Conservation (phyloP, 2,329 filamentous ascomycete species). For the Tolypocladium inflatum region DNA sequence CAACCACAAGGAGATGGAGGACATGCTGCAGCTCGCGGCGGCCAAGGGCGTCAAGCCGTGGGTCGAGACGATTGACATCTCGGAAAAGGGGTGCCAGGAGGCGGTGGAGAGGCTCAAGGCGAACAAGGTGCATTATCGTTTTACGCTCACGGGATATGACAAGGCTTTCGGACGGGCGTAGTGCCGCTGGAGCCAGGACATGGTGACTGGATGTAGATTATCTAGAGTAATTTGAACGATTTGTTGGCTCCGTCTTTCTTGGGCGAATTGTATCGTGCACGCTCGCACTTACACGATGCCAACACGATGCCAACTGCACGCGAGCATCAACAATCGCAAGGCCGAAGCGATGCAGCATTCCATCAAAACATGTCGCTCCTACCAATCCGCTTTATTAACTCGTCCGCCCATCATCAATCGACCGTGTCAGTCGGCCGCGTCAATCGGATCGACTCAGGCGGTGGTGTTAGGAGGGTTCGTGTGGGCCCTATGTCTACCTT, state of each 20-base stretch:
- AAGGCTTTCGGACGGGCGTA: slow-evolving; percentile 41
- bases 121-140: slow-evolving; percentile 63
- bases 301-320: background rate
- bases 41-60: slow-evolving; percentile 45
- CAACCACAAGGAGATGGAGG: slow-evolving; percentile 48
- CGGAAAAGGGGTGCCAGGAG: slow-evolving; percentile 58
- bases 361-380: too few relatives aligned
- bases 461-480: background rate
- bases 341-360: too few relatives aligned
- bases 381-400: background rate
- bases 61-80: slow-evolving; percentile 55
- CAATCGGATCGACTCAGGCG: background rate
- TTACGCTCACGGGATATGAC: slow-evolving; percentile 60
- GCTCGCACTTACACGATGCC: background rate
- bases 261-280: too few relatives aligned
- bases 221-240: background rate
- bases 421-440: background rate
- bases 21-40: slow-evolving; percentile 46
- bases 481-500: background rate
- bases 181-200: background rate
- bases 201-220: background rate
- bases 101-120: slow-evolving; percentile 60
- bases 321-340: too few relatives aligned
- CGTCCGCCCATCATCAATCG: background rate
- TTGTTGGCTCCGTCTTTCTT: too few relatives aligned